Evolutionary conservation across 495 filamentous ascomycete genomes (phyloP), one percentile per base, ranked within the genome.

Genomic region (Neurospora sp.): DNA sequence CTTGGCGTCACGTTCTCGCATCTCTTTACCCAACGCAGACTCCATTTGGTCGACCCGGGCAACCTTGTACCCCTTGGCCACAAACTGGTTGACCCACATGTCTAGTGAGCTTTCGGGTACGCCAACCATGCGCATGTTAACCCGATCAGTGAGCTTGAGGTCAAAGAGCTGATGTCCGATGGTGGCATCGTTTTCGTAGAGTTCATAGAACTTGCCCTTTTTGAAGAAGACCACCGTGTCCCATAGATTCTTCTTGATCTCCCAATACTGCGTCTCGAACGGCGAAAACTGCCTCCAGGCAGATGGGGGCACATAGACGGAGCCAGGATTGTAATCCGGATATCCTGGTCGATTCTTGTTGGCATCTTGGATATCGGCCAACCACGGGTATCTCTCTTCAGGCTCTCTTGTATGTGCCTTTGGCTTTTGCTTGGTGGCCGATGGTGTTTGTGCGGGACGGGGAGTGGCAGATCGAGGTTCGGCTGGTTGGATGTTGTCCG

Each of bases 181-280:
- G 0, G 95, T 98, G 16, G 96, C 96, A 84, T 99, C 96, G 74
- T 97, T 96, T 79, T 99, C 96, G 79, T 98, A 99, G 1, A 99
- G 86, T 79, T 99, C 96, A 80, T 97, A 99, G 82, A 99, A 99
- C 79, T 99, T 99, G 73, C 96, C 96, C 83, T 99, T 99, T 82
- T 97, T 98, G 87, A 99, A 99, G 83, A 99, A 99, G 16, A 99
- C 96, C 27, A 99, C 91, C 0, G 94, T 98, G 73, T 97, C 93
- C 92, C 92, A 97, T 75, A 95, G 93, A 70, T 97, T 97, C 81
- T 94, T 92, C 85, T 99, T 99, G 81, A 99, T 98, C 77, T 97
- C 94, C 96, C 96, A 99, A 81, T 98, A 99, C 76, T 99, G 96
- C 80, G 94, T 96, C 83, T 99, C 96, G 73, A 99, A 99, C 0